phyloP scores from a whole-genome alignment of 1,139 yeast genomes.

The Lodderomyces oxycetoniae region DNA sequence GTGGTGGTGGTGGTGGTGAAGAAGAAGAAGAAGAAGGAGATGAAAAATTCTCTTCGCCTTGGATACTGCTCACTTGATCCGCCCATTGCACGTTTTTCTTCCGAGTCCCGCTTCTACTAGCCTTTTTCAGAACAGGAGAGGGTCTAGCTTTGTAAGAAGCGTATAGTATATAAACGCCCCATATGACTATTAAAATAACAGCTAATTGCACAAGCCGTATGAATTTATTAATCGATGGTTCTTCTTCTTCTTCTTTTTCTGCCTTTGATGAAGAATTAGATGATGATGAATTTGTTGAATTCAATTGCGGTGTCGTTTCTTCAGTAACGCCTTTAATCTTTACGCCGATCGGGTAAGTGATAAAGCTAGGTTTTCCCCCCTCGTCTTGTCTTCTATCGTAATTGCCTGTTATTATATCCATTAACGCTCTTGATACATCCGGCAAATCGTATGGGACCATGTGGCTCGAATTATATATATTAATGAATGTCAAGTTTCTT shows the following conservation, averaged over 20 bases:
- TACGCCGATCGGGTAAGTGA: conserved; percentile 33
- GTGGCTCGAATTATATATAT: conserved; percentile 75
- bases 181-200: conserved; percentile 37
- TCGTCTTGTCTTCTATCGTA: conserved; percentile 20
- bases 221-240: conserved; percentile 24
- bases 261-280: conserved; percentile 5
- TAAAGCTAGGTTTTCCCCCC: conserved; percentile 16
- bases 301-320: conserved; percentile 4
- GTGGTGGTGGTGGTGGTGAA: no score
- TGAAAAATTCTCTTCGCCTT: conserved; percentile 27
- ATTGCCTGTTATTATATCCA: conserved; percentile 46
- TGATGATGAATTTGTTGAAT: conserved; percentile 6
- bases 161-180: conserved; percentile 42
- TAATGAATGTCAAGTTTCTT: conserved; percentile 72
- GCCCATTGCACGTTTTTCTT: conserved; percentile 60
- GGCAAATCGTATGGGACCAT: conserved; percentile 93
- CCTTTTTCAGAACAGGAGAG: conserved; percentile 38
- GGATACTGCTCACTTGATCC: conserved; percentile 41
- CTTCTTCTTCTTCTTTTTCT: conserved; percentile 7
- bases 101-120: conserved; percentile 20
- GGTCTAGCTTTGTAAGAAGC: conserved; percentile 38
- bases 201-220: conserved; percentile 40
- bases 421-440: conserved; percentile 60
- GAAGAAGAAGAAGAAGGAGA: no score
- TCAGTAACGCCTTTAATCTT: conserved; percentile 12